These are phyloP conservation scores for Silene noctiflora DNA, from an alignment of 179 eudicot genomes.

Conservation along the genomic window DNA sequence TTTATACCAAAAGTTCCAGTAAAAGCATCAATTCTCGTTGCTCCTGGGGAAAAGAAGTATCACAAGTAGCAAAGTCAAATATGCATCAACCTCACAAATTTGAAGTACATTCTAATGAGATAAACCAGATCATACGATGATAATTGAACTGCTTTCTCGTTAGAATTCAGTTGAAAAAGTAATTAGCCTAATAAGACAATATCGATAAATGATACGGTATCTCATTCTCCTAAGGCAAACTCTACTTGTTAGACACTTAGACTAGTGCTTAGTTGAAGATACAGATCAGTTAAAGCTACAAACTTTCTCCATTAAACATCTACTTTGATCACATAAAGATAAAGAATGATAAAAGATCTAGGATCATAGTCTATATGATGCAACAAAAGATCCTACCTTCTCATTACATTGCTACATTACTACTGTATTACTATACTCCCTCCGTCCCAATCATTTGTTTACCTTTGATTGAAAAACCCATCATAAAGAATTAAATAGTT, in stretches of 20 bases:
- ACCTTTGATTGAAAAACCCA: too few relatives aligned
- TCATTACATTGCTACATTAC: not conserved
- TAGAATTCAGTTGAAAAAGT: not conserved
- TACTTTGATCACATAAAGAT: too few relatives aligned
- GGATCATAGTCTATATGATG: not conserved
- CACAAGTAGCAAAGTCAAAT: constrained; percentile 17
- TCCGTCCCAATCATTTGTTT: too few relatives aligned
- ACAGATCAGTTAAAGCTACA: too few relatives aligned
- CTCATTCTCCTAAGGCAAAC: not conserved
- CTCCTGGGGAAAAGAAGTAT: constrained; percentile 32
- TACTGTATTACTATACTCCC: too few relatives aligned
- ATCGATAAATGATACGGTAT: not conserved
- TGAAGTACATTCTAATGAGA: not conserved
- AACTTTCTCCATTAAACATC: too few relatives aligned
- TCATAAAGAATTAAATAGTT: not conserved
- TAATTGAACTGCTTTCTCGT: not conserved
- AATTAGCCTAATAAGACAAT: not conserved
- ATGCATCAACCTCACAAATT: not conserved
- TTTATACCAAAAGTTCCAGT: constrained; percentile 95
- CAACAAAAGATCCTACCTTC: not conserved
- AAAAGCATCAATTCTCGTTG: constrained; percentile 42
- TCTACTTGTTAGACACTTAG: too few relatives aligned
- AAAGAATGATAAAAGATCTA: too few relatives aligned
- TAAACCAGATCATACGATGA: not conserved
- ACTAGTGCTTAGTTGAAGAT: too few relatives aligned